These are phyloP conservation scores for Candida methanosorbosa DNA, from an alignment of 805 yeast genomes.

Conservation along the genomic window DNA sequence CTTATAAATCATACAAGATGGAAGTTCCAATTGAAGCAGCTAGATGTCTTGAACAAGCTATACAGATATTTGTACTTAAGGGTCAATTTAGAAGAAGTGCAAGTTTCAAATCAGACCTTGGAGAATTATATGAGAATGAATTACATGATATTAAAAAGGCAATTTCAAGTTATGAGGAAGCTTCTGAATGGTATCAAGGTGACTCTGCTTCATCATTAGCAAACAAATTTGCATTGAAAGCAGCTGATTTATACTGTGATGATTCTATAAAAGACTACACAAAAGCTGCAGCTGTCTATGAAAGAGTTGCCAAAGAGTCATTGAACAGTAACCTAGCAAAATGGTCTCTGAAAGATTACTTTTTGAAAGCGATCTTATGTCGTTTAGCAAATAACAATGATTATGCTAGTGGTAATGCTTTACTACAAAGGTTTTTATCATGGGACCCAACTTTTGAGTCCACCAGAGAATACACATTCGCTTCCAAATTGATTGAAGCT, in stretches of 20 bases:
- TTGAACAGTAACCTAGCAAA: constrained; percentile 66
- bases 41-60: constrained; percentile 64
- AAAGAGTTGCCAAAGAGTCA: constrained; percentile 68
- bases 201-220: constrained; percentile 91
- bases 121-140: constrained; percentile 73
- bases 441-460: constrained; percentile 73
- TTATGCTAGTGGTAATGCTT: constrained; percentile 73
- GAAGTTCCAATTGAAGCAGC: constrained; percentile 74
- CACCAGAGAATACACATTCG: constrained; percentile 67
- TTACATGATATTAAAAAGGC: constrained; percentile 63
- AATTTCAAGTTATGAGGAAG: constrained; percentile 71
- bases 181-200: constrained; percentile 92
- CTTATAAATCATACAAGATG: constrained; percentile 75
- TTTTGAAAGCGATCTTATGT: constrained; percentile 75
- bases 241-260: constrained; percentile 81
- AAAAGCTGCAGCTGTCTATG: constrained; percentile 71
- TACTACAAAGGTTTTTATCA: constrained; percentile 50
- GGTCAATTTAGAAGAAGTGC: constrained; percentile 98
- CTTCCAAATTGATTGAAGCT: constrained; percentile 61
- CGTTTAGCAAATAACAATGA: constrained; percentile 72
- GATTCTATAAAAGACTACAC: constrained; percentile 52
- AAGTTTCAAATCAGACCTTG: constrained; percentile 85
- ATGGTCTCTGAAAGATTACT: constrained; percentile 93
- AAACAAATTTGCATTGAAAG: constrained; percentile 78
- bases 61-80: constrained; percentile 72